These are phyloP conservation scores for Gautieria morchelliformis DNA, from an alignment of 768 basidiomycete genomes.

Conservation along the genomic window DNA sequence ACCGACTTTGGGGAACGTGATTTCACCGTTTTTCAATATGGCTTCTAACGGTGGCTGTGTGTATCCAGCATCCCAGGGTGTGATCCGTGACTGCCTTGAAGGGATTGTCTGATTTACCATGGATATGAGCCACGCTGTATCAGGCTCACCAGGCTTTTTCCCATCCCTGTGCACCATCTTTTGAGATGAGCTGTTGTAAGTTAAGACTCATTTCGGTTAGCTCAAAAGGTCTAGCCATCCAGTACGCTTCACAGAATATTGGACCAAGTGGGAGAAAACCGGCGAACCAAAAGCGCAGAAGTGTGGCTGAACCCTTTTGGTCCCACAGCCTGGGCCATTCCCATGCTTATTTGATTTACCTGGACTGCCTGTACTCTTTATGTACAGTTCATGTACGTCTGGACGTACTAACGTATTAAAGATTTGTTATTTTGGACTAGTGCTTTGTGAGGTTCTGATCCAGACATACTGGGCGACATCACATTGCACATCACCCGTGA, in stretches of 20 bases:
- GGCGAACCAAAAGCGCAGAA: no score
- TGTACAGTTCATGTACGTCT: no score
- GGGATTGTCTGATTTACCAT: background rate
- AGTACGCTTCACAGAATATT: background rate
- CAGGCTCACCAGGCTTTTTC: slow-evolving; percentile 14
- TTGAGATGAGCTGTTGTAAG: slow-evolving; percentile 3
- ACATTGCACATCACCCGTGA: no score
- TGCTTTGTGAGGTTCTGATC: no score
- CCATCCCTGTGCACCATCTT: slow-evolving; percentile 12
- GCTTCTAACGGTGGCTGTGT: slow-evolving; percentile 48
- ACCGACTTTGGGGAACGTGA: slow-evolving; percentile 34
- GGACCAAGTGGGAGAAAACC: no score
- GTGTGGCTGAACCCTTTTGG: no score
- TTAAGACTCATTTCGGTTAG: background rate
- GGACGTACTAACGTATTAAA: no score
- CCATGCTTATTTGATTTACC: no score
- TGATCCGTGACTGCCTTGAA: slow-evolving; percentile 30
- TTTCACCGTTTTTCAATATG: slow-evolving; percentile 34
- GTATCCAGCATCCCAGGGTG: slow-evolving; percentile 57
- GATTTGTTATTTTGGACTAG: no score
- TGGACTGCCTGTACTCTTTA: no score
- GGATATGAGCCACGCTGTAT: background rate
- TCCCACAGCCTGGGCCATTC: no score
- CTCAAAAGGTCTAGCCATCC: background rate
- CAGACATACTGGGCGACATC: no score